A percentile compares a stretch with the other conserved stretches of the same genome.
Conservation (phyloP, 345 rosid genomes). For the Carallia brachiata region DNA sequence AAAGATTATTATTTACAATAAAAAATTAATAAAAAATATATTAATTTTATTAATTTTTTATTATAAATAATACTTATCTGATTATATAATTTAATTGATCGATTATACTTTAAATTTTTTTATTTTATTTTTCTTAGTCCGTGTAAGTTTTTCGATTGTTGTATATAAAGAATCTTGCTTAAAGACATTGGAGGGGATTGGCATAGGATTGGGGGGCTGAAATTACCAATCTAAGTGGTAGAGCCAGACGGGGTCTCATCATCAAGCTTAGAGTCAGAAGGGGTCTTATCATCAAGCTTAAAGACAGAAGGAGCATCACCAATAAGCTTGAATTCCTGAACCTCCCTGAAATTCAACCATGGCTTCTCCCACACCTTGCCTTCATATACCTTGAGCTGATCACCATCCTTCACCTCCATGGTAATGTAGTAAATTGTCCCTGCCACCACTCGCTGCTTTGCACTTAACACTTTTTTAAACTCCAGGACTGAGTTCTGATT, state of each 20-base stretch:
- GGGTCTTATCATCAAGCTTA: background rate
- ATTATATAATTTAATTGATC: no score
- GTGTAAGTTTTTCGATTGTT: no score
- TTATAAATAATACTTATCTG: no score
- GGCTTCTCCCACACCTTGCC: constrained; percentile 92
- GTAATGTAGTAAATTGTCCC: constrained; percentile 72
- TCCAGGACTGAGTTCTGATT: constrained; percentile 57
- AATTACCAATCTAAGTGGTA: constrained; percentile 27
- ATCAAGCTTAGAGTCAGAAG: constrained; percentile 12
- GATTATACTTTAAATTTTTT: no score
- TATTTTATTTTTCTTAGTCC: no score
- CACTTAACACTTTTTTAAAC: constrained; percentile 53
- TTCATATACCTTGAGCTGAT: constrained; percentile 56
- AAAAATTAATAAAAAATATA: no score
- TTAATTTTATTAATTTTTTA: no score
- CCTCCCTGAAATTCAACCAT: constrained; percentile 77
- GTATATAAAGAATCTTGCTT: background rate
- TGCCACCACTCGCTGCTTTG: constrained; percentile 76
- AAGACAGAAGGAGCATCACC: constrained; percentile 37
- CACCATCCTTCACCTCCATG: constrained; percentile 70
- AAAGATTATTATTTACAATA: no score
- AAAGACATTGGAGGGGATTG: background rate
- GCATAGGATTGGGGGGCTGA: background rate
- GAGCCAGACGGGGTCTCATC: no score
- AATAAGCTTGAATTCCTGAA: constrained; percentile 63